Percentiles rank a stretch among this genome's conserved stretches.
phyloP scores from a whole-genome alignment of 257 asterid genomes.

The Gynochthodes officinalis region DNA sequence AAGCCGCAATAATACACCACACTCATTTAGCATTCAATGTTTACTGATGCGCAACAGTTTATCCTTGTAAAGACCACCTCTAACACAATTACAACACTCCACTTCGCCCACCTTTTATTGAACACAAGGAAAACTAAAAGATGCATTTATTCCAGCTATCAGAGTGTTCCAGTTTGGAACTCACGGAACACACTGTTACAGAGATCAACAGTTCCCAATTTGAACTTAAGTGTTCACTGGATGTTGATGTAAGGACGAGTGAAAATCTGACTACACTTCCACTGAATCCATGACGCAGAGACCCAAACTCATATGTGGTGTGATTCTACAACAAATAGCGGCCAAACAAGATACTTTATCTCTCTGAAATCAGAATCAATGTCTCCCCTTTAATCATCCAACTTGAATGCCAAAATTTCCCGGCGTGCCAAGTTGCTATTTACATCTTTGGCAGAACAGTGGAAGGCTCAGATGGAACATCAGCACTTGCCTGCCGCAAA shows the following conservation, averaged over 20 bases:
- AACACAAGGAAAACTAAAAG: background rate
- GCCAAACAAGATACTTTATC: background rate
- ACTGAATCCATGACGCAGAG: background rate
- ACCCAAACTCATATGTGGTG: background rate
- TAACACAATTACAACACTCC: too few species aligned
- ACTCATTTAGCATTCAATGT: background rate
- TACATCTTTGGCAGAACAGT: slow-evolving; percentile 63
- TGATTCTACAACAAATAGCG: background rate
- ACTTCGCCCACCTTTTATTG: background rate
- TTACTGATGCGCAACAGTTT: background rate
- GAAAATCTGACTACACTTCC: background rate
- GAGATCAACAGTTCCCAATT: background rate
- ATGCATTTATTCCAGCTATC: background rate
- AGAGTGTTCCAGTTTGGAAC: background rate
- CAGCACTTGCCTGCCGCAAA: slow-evolving; percentile 58
- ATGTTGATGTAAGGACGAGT: background rate
- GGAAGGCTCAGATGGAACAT: slow-evolving; percentile 56
- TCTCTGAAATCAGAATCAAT: background rate
- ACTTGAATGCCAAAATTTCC: background rate
- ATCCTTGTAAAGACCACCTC: background rate
- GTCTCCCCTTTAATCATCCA: background rate
- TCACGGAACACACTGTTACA: background rate
- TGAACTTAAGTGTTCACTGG: background rate
- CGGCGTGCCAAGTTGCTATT: background rate
- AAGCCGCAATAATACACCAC: background rate